Conservation (phyloP, 108 stramenopile genomes). For the Nitzschia sp. region DNA sequence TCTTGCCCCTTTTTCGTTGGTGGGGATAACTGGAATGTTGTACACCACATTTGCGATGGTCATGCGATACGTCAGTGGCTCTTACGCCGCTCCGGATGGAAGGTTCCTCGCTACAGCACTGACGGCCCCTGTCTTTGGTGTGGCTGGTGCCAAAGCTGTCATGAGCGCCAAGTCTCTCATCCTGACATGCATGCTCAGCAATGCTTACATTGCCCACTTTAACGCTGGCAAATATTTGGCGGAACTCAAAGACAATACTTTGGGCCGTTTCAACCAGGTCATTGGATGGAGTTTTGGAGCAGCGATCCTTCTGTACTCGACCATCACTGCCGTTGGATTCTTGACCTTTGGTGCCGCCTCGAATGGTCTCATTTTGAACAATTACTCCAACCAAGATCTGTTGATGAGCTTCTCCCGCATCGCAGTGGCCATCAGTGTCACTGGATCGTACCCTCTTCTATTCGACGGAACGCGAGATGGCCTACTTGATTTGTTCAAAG, state of each 20-base stretch:
- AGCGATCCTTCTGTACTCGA: conserved; percentile 70
- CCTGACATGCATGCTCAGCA: conserved; percentile 92
- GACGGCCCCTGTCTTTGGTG: conserved; percentile 66
- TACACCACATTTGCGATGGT: conserved; percentile 87
- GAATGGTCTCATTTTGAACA: conserved; percentile 93
- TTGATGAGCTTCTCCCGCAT: conserved; percentile 87
- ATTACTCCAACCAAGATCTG: conserved; percentile 88
- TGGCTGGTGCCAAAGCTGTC: conserved; percentile 62
- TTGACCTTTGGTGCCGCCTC: conserved; percentile 91
- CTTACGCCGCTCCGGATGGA: conserved; percentile 76
- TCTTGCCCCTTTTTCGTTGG: conserved; percentile 84
- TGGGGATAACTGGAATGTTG: conserved; percentile 83
- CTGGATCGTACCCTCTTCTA: conserved; percentile 71
- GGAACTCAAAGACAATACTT: conserved; percentile 93
- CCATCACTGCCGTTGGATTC: conserved; percentile 84
- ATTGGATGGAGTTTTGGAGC: conserved; percentile 78
- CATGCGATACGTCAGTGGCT: conserved; percentile 76
- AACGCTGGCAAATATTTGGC: conserved; percentile 91
- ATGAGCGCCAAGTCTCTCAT: conserved; percentile 77
- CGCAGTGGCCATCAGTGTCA: conserved; percentile 88
- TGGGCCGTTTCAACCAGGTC: conserved; percentile 80
- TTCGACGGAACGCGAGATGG: conserved; percentile 85
- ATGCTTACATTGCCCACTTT: conserved; percentile 86
- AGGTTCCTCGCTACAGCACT: conserved; percentile 54
- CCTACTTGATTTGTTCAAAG: conserved; percentile 69